phyloP scores from a whole-genome alignment of 2,329 filamentous ascomycete species.

The Aureobasidium namibiae region DNA sequence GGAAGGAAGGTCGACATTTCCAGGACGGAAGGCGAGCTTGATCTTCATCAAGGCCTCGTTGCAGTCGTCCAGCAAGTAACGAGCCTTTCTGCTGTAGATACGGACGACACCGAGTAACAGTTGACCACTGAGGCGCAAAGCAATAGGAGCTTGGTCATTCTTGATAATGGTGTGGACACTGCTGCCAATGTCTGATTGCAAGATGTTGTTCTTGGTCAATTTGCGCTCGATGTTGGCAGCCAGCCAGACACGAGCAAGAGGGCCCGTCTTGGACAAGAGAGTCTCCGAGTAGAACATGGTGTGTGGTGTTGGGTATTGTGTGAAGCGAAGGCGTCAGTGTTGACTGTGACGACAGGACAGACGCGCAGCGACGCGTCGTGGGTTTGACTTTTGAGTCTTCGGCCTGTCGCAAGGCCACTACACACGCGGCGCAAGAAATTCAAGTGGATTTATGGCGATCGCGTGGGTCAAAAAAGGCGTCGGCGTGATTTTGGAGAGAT shows the following conservation, averaged over 20 bases:
- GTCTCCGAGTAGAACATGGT: conserved; percentile 97
- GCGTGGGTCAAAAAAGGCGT: not conserved
- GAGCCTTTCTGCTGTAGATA: conserved; percentile 95
- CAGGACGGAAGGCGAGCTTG: conserved; percentile 95
- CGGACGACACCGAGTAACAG: conserved; percentile 89
- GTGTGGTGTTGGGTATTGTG: conserved; percentile 2
- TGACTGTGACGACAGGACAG: conserved; percentile 4
- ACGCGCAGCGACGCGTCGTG: conserved; percentile 9
- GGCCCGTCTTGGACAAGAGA: conserved; percentile 91
- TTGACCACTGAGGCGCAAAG: conserved; percentile 86
- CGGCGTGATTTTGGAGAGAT: not conserved
- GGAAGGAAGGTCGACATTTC: conserved; percentile 90
- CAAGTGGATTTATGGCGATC: not conserved
- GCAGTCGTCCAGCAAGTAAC: conserved; percentile 93
- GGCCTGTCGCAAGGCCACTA: conserved; percentile 1
- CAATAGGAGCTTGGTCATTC: conserved; percentile 87
- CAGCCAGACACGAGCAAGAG: conserved; percentile 94
- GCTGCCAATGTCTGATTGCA: conserved; percentile 89
- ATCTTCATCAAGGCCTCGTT: conserved; percentile 97
- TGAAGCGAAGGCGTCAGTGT: not conserved
- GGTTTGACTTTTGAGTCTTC: not conserved
- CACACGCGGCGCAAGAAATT: not conserved
- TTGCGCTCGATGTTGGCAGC: conserved; percentile 98
- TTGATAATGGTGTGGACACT: conserved; percentile 94
- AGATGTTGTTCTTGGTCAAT: conserved; percentile 89